Percentiles rank a stretch among this genome's conserved stretches.
Evolutionary conservation across 129 eudicot genomes (phyloP).

Genomic region (Smallanthus sonchifolius): DNA sequence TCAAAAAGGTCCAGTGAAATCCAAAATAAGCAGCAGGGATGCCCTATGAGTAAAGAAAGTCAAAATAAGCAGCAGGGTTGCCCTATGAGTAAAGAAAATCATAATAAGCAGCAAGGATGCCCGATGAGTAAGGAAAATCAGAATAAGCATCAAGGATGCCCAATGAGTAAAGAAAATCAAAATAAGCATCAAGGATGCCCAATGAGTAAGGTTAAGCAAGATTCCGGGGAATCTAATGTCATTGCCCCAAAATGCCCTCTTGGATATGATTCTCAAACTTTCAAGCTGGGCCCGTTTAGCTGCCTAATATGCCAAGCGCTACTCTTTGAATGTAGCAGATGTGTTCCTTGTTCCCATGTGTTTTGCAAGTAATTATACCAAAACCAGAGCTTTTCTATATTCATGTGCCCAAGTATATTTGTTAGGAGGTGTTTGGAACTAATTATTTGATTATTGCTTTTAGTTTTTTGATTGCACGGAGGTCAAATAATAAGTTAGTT

Average conservation of each 20-base stretch:
- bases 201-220: conserved; percentile 48
- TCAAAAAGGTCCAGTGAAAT: conserved; percentile 52
- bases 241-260: conserved; percentile 72
- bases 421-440: background rate
- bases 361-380: conserved; percentile 71
- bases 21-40: conserved; percentile 55
- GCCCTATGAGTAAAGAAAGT: conserved; percentile 45
- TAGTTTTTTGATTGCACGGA: background rate
- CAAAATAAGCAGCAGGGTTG: conserved; percentile 49
- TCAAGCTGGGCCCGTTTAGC: conserved; percentile 92
- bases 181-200: conserved; percentile 42
- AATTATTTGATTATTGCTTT: background rate
- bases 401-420: background rate
- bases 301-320: conserved; percentile 93
- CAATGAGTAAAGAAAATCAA: conserved; percentile 50
- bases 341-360: conserved; percentile 86
- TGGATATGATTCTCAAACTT: conserved; percentile 87
- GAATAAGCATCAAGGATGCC: conserved; percentile 44
- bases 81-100: conserved; percentile 57
- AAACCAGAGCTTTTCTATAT: background rate
- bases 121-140: conserved; percentile 53
- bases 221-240: conserved; percentile 43
- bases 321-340: conserved; percentile 73
- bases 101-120: conserved; percentile 46
- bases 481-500: too few species aligned